Evolutionary conservation across 1,139 yeast species (phyloP).

Genomic region (Blastobotrys capitulatus): DNA sequence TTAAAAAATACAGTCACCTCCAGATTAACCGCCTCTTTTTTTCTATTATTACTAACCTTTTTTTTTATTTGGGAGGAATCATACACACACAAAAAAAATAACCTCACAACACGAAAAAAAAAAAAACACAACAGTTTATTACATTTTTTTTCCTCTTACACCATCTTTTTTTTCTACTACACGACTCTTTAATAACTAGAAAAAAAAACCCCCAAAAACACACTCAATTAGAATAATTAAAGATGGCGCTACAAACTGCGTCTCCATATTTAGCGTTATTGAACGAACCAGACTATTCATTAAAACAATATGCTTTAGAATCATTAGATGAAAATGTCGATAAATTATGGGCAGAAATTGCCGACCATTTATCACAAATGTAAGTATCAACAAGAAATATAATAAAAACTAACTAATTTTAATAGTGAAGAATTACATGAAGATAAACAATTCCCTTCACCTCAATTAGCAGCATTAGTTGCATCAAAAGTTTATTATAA

Average conservation of each 20-base stretch:
- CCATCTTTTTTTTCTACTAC: neutral
- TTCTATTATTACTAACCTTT: no score
- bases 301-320: conserved; percentile 79
- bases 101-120: neutral
- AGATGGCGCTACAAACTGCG: conserved; percentile 38
- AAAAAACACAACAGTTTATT: neutral
- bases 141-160: no score
- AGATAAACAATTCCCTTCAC: conserved; percentile 68
- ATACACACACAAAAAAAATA: no score
- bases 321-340: conserved; percentile 80
- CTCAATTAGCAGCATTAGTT: conserved; percentile 82
- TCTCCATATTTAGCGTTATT: conserved; percentile 87
- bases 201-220: no score
- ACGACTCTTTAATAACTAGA: neutral
- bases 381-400: conserved; percentile 16
- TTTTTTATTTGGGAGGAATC: no score
- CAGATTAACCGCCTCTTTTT: no score
- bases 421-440: conserved; percentile 76
- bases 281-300: conserved; percentile 68
- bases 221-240: neutral
- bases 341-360: conserved; percentile 96
- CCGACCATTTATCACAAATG: conserved; percentile 77
- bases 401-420: neutral
- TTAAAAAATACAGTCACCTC: no score
- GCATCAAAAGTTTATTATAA: conserved; percentile 94